Evolutionary conservation across 116 monocot genomes (phyloP), one percentile per base, ranked within the genome.

Genomic region (Zostera marina): DNA sequence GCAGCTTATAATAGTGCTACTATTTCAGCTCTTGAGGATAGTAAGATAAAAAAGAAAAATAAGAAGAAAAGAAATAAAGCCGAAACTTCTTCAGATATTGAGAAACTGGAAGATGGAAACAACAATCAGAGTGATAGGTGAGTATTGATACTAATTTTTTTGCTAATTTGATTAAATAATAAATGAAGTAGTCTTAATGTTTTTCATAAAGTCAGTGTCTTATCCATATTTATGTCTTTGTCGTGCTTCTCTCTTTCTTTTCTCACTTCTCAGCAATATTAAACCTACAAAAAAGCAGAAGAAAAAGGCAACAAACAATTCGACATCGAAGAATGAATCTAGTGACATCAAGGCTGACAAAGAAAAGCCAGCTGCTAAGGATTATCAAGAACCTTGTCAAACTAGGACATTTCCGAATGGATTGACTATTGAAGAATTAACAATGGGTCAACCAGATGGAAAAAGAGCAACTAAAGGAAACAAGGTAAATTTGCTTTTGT

Each of bases 361-460:
- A 1, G 43, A 17, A 71, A 67, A 20, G 24, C 4, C 45, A 26
- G 24, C 6, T n/a, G 41, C 15, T 22, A 49, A 39, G 58, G 52
- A 44, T 7, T 41, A 53, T 32, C 46, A 53, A 38, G 32, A 77
- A 48, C 63, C 68, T 41, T 41, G 9, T 5, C 66, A 80, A 71
- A 56, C 53, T 44, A 66, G 32, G 32, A 32, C 32, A 3, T 32
- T 32, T 67, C 44, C 76, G 4, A 89, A 89, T 78, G 96, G 96
- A 38, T 64, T 98, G 60, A 60, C 60, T 8, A 72, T 89, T 11
- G 83, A 98, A 72, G 85, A 98, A 62, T 45, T 98, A 19, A 68
- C 73, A 32, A 96, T 88, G 82, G 96, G 96, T 25, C 71, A 78
- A 58, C 89, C 89, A 21, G 82, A 89, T 72, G 96, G 89, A 53